phyloP scores from a whole-genome alignment of 805 yeast genomes.

The Metschnikowia reukaufii region DNA sequence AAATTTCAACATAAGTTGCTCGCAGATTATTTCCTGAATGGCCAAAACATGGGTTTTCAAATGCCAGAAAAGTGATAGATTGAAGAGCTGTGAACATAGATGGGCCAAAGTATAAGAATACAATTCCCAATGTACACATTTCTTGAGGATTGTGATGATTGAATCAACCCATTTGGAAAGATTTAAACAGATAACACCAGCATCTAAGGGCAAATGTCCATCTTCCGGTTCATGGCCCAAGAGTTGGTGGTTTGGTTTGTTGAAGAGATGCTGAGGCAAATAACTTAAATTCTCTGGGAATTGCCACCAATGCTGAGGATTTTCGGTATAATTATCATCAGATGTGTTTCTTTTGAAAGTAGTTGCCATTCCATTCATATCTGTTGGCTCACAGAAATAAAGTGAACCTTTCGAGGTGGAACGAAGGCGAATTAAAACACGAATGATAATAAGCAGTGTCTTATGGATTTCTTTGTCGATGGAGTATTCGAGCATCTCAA shows the following conservation, averaged over 20 bases:
- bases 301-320: constrained; percentile 44
- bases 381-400: constrained; percentile 52
- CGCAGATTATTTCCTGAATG: constrained; percentile 52
- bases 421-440: constrained; percentile 56
- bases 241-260: constrained; percentile 34
- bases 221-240: background rate
- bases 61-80: constrained; percentile 50
- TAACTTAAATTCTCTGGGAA: constrained; percentile 59
- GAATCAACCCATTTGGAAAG: constrained; percentile 52
- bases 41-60: constrained; percentile 39
- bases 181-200: constrained; percentile 31
- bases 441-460: constrained; percentile 47
- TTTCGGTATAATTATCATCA: constrained; percentile 13
- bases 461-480: constrained; percentile 35
- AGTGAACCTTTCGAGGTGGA: constrained; percentile 45
- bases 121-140: constrained; percentile 66
- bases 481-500: constrained; percentile 37
- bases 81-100: constrained; percentile 68
- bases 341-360: constrained; percentile 52
- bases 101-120: constrained; percentile 68
- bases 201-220: background rate
- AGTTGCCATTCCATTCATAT: constrained; percentile 66
- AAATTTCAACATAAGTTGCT: constrained; percentile 54
- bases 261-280: constrained; percentile 45
- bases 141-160: constrained; percentile 49